phyloP scores from a whole-genome alignment of 2,329 filamentous ascomycete species.

The Fusarium sp. region DNA sequence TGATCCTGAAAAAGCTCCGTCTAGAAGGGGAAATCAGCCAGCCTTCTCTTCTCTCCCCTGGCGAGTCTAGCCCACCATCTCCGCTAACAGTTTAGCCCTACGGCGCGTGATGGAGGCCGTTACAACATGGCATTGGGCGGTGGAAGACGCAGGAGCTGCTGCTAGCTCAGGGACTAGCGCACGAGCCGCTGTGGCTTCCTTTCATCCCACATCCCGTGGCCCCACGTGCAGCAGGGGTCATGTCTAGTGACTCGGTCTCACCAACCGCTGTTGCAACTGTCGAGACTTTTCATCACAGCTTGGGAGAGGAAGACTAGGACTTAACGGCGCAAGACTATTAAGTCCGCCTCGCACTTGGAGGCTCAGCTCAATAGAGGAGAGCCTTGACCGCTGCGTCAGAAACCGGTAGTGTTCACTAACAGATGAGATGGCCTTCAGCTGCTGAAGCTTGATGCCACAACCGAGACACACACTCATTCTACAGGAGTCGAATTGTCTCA shows the following conservation, averaged over 20 bases:
- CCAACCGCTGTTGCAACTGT: not conserved
- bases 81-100: conserved; percentile 27
- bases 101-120: not conserved
- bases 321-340: not conserved
- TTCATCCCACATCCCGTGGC: not conserved
- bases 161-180: conserved; percentile 25
- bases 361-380: not conserved
- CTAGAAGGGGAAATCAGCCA: conserved; percentile 21
- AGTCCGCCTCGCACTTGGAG: not conserved
- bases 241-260: not conserved
- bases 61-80: not conserved
- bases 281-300: not conserved
- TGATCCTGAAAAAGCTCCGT: not conserved
- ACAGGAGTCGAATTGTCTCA: not conserved
- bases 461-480: not conserved
- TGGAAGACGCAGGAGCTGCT: conserved; percentile 10
- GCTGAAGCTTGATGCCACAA: not conserved
- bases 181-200: not conserved
- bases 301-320: not conserved
- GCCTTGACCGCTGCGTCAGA: not conserved
- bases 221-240: conserved; percentile 28
- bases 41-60: not conserved
- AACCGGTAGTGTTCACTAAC: not conserved
- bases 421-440: not conserved
- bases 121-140: conserved; percentile 20